Evolutionary conservation across 2,329 filamentous ascomycete species (phyloP).

Genomic region (Parastagonospora nodorum): DNA sequence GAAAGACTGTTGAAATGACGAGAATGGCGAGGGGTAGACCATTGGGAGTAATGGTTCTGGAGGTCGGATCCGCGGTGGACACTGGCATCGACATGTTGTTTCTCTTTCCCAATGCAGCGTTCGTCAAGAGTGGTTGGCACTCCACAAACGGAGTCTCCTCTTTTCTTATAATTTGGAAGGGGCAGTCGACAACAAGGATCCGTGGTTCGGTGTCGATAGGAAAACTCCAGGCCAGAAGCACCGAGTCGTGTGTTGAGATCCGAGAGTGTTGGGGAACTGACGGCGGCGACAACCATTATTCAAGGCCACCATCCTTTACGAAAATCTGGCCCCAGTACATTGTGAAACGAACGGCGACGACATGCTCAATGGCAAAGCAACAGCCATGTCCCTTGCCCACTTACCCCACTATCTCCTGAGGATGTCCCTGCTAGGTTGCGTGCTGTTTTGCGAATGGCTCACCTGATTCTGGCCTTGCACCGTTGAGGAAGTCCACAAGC

Average conservation of each 20-base stretch:
- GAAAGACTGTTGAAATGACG: slow-evolving; percentile 17
- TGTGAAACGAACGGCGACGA: neutral
- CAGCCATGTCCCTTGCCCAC: neutral
- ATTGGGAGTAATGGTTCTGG: slow-evolving; percentile 15
- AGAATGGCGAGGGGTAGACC: slow-evolving; percentile 25
- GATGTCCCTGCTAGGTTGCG: neutral
- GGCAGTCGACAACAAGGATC: neutral
- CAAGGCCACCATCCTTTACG: neutral
- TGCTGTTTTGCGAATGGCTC: neutral
- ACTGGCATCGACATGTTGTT: neutral
- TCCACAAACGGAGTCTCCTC: neutral
- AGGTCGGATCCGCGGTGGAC: slow-evolving; percentile 12
- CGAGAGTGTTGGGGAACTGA: neutral
- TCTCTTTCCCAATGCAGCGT: neutral
- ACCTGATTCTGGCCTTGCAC: no score
- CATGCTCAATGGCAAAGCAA: neutral
- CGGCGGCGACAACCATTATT: neutral
- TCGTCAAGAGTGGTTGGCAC: neutral
- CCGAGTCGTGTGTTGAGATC: neutral
- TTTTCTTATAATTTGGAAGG: neutral
- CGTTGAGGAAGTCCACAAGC: no score
- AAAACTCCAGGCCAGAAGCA: neutral
- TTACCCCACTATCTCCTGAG: neutral
- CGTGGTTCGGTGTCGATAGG: neutral
- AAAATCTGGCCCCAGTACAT: neutral